These are phyloP conservation scores for Blastobotrys parvus DNA, from an alignment of 805 yeast species.

Conservation along the genomic window DNA sequence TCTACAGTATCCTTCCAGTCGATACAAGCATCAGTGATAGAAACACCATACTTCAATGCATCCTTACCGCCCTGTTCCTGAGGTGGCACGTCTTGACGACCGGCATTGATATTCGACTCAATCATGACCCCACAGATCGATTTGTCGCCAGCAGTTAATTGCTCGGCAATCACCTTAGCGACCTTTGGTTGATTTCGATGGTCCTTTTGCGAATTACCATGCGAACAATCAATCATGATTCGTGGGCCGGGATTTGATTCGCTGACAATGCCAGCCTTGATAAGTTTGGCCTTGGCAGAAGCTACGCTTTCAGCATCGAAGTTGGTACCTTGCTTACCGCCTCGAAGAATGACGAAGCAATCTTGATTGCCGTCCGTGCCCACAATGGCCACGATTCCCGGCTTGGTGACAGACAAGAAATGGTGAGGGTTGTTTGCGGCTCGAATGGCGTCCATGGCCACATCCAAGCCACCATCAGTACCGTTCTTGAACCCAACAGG, in stretches of 20 bases:
- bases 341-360: constrained; percentile 86
- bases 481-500: constrained; percentile 98
- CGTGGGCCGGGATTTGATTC: constrained; percentile 40
- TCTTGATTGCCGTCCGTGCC: constrained; percentile 91
- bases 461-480: constrained; percentile 92
- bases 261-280: constrained; percentile 34
- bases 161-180: constrained; percentile 67
- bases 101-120: constrained; percentile 85
- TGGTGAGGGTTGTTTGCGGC: constrained; percentile 93
- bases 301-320: constrained; percentile 69
- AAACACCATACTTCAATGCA: constrained; percentile 79
- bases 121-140: constrained; percentile 92
- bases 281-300: constrained; percentile 53
- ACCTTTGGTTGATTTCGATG: constrained; percentile 91
- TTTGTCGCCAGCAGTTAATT: constrained; percentile 64
- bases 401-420: constrained; percentile 89
- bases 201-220: constrained; percentile 88
- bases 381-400: constrained; percentile 92
- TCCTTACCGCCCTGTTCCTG: constrained; percentile 58
- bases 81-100: constrained; percentile 86
- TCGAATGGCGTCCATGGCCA: constrained; percentile 88
- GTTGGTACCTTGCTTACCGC: constrained; percentile 91
- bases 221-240: constrained; percentile 96
- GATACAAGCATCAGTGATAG: constrained; percentile 97
- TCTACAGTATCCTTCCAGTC: constrained; percentile 77